Evolutionary conservation across 768 basidiomycete species (phyloP).

Genomic region (Lyophyllum shimeji): DNA sequence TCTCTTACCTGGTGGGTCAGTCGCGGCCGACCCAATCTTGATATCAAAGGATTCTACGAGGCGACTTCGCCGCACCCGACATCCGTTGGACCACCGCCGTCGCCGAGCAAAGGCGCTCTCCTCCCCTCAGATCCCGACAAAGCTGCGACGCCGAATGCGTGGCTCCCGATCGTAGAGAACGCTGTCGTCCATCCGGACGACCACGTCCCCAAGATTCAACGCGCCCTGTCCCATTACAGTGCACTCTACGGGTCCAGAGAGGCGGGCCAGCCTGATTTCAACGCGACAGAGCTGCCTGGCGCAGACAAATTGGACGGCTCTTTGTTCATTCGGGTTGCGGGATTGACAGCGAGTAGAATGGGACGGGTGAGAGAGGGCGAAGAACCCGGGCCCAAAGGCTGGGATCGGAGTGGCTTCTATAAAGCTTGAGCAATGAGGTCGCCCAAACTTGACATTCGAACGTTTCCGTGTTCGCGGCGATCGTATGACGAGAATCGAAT

Average conservation of each 20-base stretch:
- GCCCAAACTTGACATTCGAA: no score
- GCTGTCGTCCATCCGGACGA: constrained; percentile 36
- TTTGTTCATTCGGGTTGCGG: constrained; percentile 59
- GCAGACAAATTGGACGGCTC: constrained; percentile 30
- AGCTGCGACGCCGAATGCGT: constrained; percentile 31
- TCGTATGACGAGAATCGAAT: no score
- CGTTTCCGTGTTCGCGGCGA: neutral
- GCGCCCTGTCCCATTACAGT: constrained; percentile 49
- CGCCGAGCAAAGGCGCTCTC: neutral
- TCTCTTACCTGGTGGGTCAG: constrained; percentile 27
- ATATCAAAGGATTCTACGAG: constrained; percentile 16
- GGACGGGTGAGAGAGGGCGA: constrained; percentile 24
- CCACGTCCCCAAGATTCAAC: constrained; percentile 47
- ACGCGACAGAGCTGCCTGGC: constrained; percentile 39
- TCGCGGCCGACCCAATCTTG: constrained; percentile 31
- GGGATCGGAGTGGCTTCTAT: constrained; percentile 21
- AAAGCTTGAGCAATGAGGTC: neutral
- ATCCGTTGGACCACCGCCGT: neutral
- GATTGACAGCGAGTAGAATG: constrained; percentile 24
- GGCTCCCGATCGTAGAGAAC: constrained; percentile 38
- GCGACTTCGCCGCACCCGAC: constrained; percentile 27
- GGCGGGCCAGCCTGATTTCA: constrained; percentile 14
- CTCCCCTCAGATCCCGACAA: constrained; percentile 1
- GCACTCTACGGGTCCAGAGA: neutral
- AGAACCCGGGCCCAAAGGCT: constrained; percentile 7